Conservation (phyloP, 2,329 filamentous ascomycete genomes). For the Dothiorella sarmentorum region DNA sequence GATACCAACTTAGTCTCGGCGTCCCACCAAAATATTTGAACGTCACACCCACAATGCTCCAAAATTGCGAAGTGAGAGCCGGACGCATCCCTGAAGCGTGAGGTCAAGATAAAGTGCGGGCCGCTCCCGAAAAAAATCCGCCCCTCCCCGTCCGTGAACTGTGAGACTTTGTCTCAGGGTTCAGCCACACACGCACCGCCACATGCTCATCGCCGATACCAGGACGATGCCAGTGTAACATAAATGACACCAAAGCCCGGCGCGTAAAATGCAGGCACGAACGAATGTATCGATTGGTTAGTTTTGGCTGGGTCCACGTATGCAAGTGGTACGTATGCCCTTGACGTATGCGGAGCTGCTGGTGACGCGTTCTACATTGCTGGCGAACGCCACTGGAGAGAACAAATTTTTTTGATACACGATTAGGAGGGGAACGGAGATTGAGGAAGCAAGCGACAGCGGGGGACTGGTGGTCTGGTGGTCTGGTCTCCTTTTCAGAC, state of each 20-base stretch:
- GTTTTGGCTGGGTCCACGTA: too few relatives aligned
- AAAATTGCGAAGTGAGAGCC: not conserved
- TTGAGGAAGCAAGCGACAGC: not conserved
- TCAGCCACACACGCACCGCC: conserved; percentile 6
- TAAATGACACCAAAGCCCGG: too few relatives aligned
- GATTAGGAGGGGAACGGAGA: not conserved
- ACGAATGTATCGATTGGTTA: too few relatives aligned
- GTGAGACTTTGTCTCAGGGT: not conserved
- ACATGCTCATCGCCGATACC: not conserved
- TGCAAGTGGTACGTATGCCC: too few relatives aligned
- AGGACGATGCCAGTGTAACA: too few relatives aligned
- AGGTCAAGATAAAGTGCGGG: conserved; percentile 10
- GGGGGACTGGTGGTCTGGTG: not conserved
- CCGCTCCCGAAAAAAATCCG: not conserved
- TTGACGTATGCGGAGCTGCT: too few relatives aligned
- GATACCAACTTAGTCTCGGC: too few relatives aligned
- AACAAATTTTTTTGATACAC: not conserved
- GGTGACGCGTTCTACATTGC: not conserved
- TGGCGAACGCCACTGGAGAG: not conserved
- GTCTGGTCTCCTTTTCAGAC: not conserved
- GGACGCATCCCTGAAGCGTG: not conserved
- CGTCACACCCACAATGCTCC: too few relatives aligned
- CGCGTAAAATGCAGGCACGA: too few relatives aligned
- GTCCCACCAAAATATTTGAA: too few relatives aligned
- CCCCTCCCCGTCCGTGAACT: not conserved